A percentile compares a stretch with the other conserved stretches of the same genome.
Evolutionary conservation across 495 filamentous ascomycete genomes (phyloP).

Genomic region (Hypoxylon rickii): DNA sequence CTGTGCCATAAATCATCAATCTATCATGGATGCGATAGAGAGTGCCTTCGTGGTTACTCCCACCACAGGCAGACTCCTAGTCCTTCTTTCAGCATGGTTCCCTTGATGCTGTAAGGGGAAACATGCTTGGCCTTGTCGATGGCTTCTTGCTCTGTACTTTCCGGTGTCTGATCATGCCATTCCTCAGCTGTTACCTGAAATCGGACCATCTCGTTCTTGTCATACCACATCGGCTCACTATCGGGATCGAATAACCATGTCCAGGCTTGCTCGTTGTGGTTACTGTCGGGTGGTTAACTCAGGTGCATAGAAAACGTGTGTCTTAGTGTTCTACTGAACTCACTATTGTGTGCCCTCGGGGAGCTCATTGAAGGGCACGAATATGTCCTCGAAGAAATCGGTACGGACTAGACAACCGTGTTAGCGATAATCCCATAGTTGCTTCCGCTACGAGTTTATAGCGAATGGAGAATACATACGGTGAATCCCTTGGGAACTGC

Average conservation of each 20-base stretch:
- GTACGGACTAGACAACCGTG: constrained; percentile 62
- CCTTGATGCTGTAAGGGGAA: constrained; percentile 70
- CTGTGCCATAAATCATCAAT: too few species aligned
- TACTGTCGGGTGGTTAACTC: constrained; percentile 46
- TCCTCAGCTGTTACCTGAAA: constrained; percentile 82
- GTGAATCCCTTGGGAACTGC: constrained; percentile 73
- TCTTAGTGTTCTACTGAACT: constrained; percentile 36
- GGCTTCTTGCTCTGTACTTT: constrained; percentile 61
- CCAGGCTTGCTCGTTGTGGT: constrained; percentile 75
- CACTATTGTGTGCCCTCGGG: constrained; percentile 76
- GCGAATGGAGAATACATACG: constrained; percentile 51
- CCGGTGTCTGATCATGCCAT: constrained; percentile 86
- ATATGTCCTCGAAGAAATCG: constrained; percentile 91
- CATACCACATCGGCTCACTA: constrained; percentile 75
- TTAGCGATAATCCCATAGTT: constrained; percentile 1
- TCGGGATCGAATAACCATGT: constrained; percentile 72
- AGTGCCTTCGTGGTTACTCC: constrained; percentile 37
- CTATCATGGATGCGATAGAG: constrained; percentile 3
- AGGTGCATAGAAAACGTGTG: not conserved
- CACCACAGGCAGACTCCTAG: constrained; percentile 61
- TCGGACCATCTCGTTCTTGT: constrained; percentile 84
- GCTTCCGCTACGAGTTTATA: not conserved
- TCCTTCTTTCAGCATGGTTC: constrained; percentile 59
- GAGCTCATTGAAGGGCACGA: constrained; percentile 71
- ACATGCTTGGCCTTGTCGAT: constrained; percentile 51